These are phyloP conservation scores for Cladosporium oxysporum DNA, from an alignment of 2,329 filamentous ascomycete genomes.

Conservation along the genomic window DNA sequence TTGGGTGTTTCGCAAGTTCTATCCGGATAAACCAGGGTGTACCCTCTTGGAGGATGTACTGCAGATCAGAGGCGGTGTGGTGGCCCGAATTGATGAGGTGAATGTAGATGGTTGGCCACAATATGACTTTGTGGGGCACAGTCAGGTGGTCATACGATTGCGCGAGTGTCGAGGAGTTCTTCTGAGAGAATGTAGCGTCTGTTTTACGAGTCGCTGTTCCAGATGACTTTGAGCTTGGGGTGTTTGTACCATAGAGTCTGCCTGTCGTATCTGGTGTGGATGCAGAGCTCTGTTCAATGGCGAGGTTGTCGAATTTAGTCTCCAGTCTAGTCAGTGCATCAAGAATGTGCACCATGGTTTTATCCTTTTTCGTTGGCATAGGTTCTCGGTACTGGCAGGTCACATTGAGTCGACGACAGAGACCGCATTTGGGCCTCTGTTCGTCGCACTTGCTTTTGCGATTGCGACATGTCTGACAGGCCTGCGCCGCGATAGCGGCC, in stretches of 20 bases:
- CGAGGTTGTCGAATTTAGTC: slow-evolving; percentile 54
- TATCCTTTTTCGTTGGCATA: slow-evolving; percentile 65
- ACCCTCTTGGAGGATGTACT: slow-evolving; percentile 41
- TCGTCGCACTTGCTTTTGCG: slow-evolving; percentile 67
- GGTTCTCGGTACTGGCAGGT: slow-evolving; percentile 63
- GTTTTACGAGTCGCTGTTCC: not conserved
- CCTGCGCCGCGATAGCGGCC: slow-evolving; percentile 18
- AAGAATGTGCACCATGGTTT: slow-evolving; percentile 62
- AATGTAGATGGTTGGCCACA: slow-evolving; percentile 47
- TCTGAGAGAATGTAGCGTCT: not conserved
- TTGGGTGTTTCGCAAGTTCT: slow-evolving; percentile 34
- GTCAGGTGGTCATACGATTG: slow-evolving; percentile 36
- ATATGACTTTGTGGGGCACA: slow-evolving; percentile 55
- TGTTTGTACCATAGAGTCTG: not conserved
- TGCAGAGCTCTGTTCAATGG: slow-evolving; percentile 22
- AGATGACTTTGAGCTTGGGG: slow-evolving; percentile 14
- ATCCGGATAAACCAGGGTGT: slow-evolving; percentile 41
- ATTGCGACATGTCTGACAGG: slow-evolving; percentile 19
- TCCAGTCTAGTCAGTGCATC: slow-evolving; percentile 58
- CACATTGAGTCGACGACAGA: slow-evolving; percentile 59
- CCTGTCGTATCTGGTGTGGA: slow-evolving; percentile 8
- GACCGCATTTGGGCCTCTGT: slow-evolving; percentile 60
- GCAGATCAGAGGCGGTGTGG: slow-evolving; percentile 36
- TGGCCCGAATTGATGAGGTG: slow-evolving; percentile 39
- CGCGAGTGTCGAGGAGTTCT: slow-evolving; percentile 4